Percentiles rank a stretch among this genome's conserved stretches.
Conservation (phyloP, 768 basidiomycete species). For the Boletus huronensis region DNA sequence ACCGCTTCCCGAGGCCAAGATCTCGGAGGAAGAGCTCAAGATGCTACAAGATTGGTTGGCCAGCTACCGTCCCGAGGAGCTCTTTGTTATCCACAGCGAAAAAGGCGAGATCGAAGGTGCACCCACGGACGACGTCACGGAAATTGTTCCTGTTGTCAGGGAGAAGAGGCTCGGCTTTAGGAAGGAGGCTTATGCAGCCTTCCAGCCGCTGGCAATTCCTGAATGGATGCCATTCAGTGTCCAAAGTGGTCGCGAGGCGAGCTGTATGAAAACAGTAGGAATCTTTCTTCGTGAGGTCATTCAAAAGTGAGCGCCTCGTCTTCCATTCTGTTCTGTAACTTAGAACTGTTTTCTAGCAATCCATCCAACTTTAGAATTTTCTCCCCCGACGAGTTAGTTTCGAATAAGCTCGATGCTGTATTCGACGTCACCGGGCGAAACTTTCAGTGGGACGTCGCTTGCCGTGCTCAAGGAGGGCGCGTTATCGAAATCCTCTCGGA, state of each 20-base stretch:
- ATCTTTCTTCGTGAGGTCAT: conserved; percentile 55
- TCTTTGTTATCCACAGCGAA: conserved; percentile 44
- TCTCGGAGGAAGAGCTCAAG: conserved; percentile 56
- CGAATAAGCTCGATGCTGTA: conserved; percentile 84
- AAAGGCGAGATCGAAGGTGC: conserved; percentile 37
- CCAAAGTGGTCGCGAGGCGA: conserved; percentile 55
- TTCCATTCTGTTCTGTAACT: not conserved
- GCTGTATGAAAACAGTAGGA: conserved; percentile 75
- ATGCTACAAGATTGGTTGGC: conserved; percentile 69
- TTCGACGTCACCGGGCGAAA: conserved; percentile 66
- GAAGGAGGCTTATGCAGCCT: conserved; percentile 63
- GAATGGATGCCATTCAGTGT: conserved; percentile 58
- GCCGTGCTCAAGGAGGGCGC: conserved; percentile 69
- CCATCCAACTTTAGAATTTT: conserved; percentile 81
- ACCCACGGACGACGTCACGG: conserved; percentile 55
- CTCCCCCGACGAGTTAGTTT: conserved; percentile 84
- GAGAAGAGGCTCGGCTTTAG: conserved; percentile 66
- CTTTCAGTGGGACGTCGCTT: conserved; percentile 80
- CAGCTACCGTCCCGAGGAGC: conserved; percentile 64
- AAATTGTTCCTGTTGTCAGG: conserved; percentile 50
- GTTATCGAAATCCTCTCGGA: conserved; percentile 88
- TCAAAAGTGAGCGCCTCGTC: conserved; percentile 38
- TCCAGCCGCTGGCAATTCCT: conserved; percentile 58
- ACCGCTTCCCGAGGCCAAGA: conserved; percentile 72
- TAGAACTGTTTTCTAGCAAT: conserved; percentile 45